Conservation (phyloP, 192 early-diverging fungal genomes). For the Chytriomyces confervae region DNA sequence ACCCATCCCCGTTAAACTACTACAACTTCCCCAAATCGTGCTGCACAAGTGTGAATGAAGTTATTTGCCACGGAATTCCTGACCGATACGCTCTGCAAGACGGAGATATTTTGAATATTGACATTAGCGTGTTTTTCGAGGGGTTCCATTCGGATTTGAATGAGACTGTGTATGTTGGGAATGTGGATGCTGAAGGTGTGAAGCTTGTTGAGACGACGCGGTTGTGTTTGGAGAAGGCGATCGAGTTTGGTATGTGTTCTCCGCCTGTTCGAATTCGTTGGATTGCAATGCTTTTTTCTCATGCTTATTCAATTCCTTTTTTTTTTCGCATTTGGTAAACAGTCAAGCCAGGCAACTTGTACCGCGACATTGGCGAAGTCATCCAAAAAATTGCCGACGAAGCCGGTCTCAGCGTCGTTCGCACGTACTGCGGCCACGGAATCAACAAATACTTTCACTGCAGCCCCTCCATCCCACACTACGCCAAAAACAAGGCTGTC, state of each 20-base stretch:
- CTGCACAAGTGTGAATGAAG: constrained; percentile 90
- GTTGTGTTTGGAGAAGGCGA: constrained; percentile 90
- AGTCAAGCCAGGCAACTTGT: constrained; percentile 90
- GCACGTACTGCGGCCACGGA: constrained; percentile 93
- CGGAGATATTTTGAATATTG: constrained; percentile 96
- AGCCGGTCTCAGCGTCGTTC: constrained; percentile 90
- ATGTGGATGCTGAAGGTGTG: constrained; percentile 75
- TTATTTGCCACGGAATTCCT: constrained; percentile 98
- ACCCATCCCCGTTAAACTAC: constrained; percentile 98
- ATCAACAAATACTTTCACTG: constrained; percentile 88
- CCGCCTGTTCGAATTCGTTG: no score
- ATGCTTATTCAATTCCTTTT: neutral
- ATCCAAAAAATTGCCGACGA: constrained; percentile 86
- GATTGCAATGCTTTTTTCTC: neutral
- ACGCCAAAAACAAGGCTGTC: constrained; percentile 94
- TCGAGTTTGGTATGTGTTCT: constrained; percentile 85
- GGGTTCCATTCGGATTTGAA: constrained; percentile 97
- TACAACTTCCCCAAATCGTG: constrained; percentile 93
- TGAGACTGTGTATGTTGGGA: constrained; percentile 90
- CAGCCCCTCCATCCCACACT: constrained; percentile 91
- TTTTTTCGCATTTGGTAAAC: constrained; percentile 1
- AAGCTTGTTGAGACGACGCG: constrained; percentile 82
- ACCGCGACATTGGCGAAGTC: constrained; percentile 89
- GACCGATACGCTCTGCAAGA: constrained; percentile 91
- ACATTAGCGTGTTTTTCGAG: constrained; percentile 85